A percentile compares a stretch with the other conserved stretches of the same genome.
These are phyloP conservation scores for Psilocybe mexicana DNA, from an alignment of 1,284 basidiomycete species.

Conservation along the genomic window DNA sequence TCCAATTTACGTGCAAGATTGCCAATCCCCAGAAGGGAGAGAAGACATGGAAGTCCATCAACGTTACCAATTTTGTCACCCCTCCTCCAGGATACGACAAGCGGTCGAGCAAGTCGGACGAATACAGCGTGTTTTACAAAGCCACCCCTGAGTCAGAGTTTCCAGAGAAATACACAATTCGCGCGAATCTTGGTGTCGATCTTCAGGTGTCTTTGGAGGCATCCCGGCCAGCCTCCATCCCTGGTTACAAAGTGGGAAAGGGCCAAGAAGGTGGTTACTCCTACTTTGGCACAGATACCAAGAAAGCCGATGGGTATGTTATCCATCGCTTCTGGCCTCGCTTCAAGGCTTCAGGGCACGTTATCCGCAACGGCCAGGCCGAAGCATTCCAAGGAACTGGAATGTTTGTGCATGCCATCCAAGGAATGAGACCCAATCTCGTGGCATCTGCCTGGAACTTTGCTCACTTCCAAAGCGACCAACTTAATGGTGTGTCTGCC, in stretches of 20 bases:
- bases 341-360: slow-evolving; percentile 63
- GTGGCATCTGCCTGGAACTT: slow-evolving; percentile 97
- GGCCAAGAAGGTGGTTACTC: slow-evolving; percentile 89
- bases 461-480: slow-evolving; percentile 79
- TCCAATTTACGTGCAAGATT: slow-evolving; percentile 95
- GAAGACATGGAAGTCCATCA: slow-evolving; percentile 87
- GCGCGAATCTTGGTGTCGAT: slow-evolving; percentile 79
- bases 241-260: slow-evolving; percentile 92
- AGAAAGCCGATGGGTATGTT: slow-evolving; percentile 85
- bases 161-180: slow-evolving; percentile 80
- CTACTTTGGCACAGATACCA: slow-evolving; percentile 80
- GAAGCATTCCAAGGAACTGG: slow-evolving; percentile 75
- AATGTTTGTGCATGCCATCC: slow-evolving; percentile 95
- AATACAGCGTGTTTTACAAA: slow-evolving; percentile 83
- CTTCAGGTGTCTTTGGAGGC: slow-evolving; percentile 82
- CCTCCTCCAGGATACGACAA: slow-evolving; percentile 79
- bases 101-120: slow-evolving; percentile 86
- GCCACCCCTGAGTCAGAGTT: slow-evolving; percentile 62
- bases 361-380: slow-evolving; percentile 75
- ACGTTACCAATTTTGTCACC: slow-evolving; percentile 82
- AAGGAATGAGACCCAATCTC: slow-evolving; percentile 96
- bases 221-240: slow-evolving; percentile 64
- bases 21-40: slow-evolving; percentile 82
- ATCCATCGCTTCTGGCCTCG: slow-evolving; percentile 93
- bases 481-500: slow-evolving; percentile 78